Conservation (phyloP, 345 rosid genomes). For the Arabis hirsuta region DNA sequence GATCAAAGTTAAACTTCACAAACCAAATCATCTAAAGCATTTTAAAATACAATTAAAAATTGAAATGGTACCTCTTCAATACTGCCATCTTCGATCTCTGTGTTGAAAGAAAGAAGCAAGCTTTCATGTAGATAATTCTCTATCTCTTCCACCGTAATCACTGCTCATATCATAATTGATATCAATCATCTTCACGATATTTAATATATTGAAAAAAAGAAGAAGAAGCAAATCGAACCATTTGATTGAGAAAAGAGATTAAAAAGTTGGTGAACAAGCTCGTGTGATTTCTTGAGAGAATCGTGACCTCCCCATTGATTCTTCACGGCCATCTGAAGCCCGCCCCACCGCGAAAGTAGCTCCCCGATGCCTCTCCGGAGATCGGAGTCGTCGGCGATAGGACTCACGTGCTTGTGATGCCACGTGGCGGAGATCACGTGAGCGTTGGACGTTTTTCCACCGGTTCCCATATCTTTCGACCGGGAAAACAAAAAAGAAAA, state of each 20-base stretch:
- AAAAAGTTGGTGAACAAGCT: slow-evolving; percentile 51
- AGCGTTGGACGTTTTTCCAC: slow-evolving; percentile 14
- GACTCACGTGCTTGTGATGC: slow-evolving; percentile 28
- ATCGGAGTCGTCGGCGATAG: slow-evolving; percentile 15
- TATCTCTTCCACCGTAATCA: slow-evolving; percentile 60
- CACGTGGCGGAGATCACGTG: slow-evolving; percentile 19
- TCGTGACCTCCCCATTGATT: slow-evolving; percentile 83
- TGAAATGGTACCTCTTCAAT: slow-evolving; percentile 61
- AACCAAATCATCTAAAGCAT: not conserved
- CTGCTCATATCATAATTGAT: slow-evolving; percentile 38
- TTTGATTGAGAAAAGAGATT: slow-evolving; percentile 57
- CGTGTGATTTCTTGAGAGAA: slow-evolving; percentile 52
- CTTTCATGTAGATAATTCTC: slow-evolving; percentile 77
- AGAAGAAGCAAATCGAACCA: slow-evolving; percentile 38
- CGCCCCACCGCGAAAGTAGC: slow-evolving; percentile 71
- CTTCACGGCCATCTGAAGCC: slow-evolving; percentile 77
- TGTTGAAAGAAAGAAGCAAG: slow-evolving; percentile 73
- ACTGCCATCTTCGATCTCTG: slow-evolving; percentile 93
- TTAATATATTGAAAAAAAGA: not conserved
- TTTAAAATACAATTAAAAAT: not conserved
- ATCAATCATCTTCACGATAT: not conserved
- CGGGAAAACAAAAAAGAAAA: not conserved
- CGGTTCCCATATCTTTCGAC: slow-evolving; percentile 37
- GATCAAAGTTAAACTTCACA: not conserved
- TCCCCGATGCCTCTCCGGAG: slow-evolving; percentile 48